Evolutionary conservation across 2,329 filamentous ascomycete genomes (phyloP).

Genomic region (Aspergillus fijiensis): DNA sequence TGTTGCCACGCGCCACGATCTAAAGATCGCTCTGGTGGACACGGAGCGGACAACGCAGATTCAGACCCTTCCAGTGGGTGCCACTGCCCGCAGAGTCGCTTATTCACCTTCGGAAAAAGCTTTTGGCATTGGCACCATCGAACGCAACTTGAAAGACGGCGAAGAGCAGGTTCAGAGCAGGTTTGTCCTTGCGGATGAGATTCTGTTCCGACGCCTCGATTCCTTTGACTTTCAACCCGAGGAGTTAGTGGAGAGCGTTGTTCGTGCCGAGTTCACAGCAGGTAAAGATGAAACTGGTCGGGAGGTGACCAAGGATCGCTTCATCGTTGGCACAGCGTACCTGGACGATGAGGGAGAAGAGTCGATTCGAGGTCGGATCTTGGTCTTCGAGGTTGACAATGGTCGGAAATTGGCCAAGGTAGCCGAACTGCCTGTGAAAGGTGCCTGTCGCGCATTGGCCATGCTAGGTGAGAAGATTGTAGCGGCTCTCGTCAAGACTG

Average conservation of each 20-base stretch:
- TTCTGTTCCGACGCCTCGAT: constrained; percentile 77
- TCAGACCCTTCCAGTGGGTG: constrained; percentile 71
- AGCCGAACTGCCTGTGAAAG: constrained; percentile 67
- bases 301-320: constrained; percentile 62
- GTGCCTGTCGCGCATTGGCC: constrained; percentile 75
- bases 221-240: constrained; percentile 63
- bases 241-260: constrained; percentile 83
- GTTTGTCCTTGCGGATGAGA: constrained; percentile 89
- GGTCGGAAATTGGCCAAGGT: constrained; percentile 72
- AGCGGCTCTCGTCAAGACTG: constrained; percentile 84
- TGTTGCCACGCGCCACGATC: constrained; percentile 71
- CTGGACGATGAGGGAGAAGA: constrained; percentile 60
- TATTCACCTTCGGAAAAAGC: constrained; percentile 77
- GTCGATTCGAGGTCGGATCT: constrained; percentile 69
- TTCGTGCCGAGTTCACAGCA: constrained; percentile 70
- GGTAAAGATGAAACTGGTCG: constrained; percentile 56
- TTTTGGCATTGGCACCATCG: constrained; percentile 85
- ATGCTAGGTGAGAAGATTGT: constrained; percentile 76
- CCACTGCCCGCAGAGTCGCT: constrained; percentile 82
- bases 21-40: constrained; percentile 80
- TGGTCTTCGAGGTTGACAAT: constrained; percentile 75
- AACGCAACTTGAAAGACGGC: constrained; percentile 66
- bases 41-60: constrained; percentile 85
- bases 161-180: constrained; percentile 74
- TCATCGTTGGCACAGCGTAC: constrained; percentile 87